Evolutionary conservation across 2,329 filamentous ascomycete genomes (phyloP).

Genomic region (Pleurostoma richardsiae): DNA sequence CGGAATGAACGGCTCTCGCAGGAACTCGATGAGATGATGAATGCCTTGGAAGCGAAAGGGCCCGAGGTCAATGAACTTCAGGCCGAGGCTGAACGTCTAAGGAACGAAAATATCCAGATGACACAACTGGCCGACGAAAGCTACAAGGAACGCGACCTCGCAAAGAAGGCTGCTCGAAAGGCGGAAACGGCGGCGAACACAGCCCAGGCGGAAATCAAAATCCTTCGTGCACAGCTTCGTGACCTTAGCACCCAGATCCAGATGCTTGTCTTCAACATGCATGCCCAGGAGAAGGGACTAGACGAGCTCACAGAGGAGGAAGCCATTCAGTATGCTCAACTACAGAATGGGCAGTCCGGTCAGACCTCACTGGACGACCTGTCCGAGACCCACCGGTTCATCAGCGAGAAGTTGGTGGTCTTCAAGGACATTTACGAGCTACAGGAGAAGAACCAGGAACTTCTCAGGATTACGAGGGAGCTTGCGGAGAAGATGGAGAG

Average conservation of each 20-base stretch:
- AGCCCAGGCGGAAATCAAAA: conserved; percentile 64
- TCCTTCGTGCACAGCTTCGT: conserved; percentile 79
- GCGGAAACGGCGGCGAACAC: conserved; percentile 67
- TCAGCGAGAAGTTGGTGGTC: conserved; percentile 81
- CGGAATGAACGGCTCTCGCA: conserved; percentile 69
- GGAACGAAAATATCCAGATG: conserved; percentile 77
- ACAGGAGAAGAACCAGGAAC: conserved; percentile 81
- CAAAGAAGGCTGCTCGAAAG: conserved; percentile 73
- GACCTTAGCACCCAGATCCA: conserved; percentile 89
- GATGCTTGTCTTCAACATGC: conserved; percentile 80
- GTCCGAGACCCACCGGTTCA: conserved; percentile 82
- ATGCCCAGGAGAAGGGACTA: conserved; percentile 74
- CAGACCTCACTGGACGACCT: conserved; percentile 68
- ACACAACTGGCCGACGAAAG: conserved; percentile 80
- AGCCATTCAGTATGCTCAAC: conserved; percentile 67
- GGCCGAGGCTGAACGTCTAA: conserved; percentile 73
- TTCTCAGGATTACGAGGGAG: conserved; percentile 77
- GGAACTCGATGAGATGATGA: conserved; percentile 80
- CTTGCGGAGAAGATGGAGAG: conserved; percentile 88
- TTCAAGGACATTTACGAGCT: conserved; percentile 84
- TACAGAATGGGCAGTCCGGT: conserved; percentile 70
- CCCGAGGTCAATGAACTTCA: conserved; percentile 86
- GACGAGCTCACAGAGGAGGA: conserved; percentile 69
- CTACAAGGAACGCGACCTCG: conserved; percentile 72
- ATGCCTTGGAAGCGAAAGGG: conserved; percentile 76